Percentiles rank a stretch among this genome's conserved stretches.
Conservation (phyloP, 2,329 filamentous ascomycete species). For the Alternaria sp. region DNA sequence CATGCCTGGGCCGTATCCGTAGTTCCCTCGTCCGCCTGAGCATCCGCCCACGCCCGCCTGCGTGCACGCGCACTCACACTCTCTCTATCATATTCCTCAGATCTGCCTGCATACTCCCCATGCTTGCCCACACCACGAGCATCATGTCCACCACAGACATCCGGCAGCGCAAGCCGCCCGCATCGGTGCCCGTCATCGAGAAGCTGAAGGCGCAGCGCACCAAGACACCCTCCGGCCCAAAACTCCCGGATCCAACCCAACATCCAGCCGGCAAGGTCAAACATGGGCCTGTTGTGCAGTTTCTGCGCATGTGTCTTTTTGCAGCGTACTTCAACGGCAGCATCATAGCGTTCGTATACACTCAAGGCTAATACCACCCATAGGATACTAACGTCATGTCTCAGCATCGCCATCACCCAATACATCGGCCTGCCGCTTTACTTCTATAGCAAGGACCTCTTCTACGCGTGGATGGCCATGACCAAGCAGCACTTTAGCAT, state of each 20-base stretch:
- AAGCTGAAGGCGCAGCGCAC: constrained; percentile 20
- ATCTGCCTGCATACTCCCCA: not conserved
- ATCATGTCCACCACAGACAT: constrained; percentile 40
- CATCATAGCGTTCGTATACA: constrained; percentile 47
- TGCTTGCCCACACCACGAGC: constrained; percentile 10
- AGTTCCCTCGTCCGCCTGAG: constrained; percentile 20
- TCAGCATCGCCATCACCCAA: constrained; percentile 67
- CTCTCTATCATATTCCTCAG: constrained; percentile 7
- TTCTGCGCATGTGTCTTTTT: constrained; percentile 53
- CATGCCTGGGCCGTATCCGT: constrained; percentile 7
- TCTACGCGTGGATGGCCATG: constrained; percentile 83
- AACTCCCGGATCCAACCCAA: constrained; percentile 1
- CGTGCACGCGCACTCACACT: constrained; percentile 16
- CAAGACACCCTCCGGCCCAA: constrained; percentile 8
- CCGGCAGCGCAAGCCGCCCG: constrained; percentile 40
- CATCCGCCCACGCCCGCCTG: constrained; percentile 3
- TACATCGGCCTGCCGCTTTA: constrained; percentile 76
- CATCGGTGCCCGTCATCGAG: constrained; percentile 27
- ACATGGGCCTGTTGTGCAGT: constrained; percentile 52
- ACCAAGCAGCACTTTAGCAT: constrained; percentile 86
- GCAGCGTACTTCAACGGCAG: constrained; percentile 54
- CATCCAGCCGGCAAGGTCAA: constrained; percentile 49
- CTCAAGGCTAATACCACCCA: constrained; percentile 10
- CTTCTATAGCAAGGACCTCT: constrained; percentile 73
- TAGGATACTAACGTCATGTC: constrained; percentile 30